Conservation (phyloP, 2,329 filamentous ascomycete species). For the Penicillium sp. region DNA sequence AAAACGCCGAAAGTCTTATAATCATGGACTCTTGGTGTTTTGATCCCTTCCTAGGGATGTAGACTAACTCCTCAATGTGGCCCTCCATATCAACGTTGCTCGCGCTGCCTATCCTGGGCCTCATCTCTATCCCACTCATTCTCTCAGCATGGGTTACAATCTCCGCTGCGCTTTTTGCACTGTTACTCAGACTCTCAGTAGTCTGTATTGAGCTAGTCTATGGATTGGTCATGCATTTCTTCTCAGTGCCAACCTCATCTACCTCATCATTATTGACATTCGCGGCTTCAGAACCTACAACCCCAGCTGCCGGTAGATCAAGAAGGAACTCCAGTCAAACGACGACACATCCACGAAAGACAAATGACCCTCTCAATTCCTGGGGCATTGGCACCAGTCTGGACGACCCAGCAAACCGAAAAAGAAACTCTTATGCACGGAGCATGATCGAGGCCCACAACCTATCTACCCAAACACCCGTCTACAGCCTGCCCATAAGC, state of each 20-base stretch:
- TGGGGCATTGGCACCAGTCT: slow-evolving; percentile 4
- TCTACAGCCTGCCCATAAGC: slow-evolving; percentile 29
- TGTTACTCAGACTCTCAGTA: slow-evolving; percentile 60
- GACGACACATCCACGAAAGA: slow-evolving; percentile 10
- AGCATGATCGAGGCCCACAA: slow-evolving; percentile 25
- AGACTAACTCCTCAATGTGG: slow-evolving; percentile 27
- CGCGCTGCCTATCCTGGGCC: slow-evolving; percentile 61
- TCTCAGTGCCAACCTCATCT: slow-evolving; percentile 40
- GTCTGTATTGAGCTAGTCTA: slow-evolving; percentile 64
- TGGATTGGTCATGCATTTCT: slow-evolving; percentile 57
- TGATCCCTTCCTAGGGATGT: not conserved
- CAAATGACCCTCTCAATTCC: slow-evolving; percentile 12
- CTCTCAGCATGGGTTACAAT: slow-evolving; percentile 65
- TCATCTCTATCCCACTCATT: slow-evolving; percentile 63
- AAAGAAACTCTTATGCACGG: slow-evolving; percentile 19
- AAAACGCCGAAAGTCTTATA: not conserved
- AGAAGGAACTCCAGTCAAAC: slow-evolving; percentile 30
- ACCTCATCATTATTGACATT: slow-evolving; percentile 33
- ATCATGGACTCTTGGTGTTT: not conserved
- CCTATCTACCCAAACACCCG: slow-evolving; percentile 14
- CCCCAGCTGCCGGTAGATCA: slow-evolving; percentile 22
- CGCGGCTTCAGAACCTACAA: slow-evolving; percentile 30
- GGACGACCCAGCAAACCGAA: slow-evolving; percentile 9
- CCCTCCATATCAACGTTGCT: slow-evolving; percentile 41
- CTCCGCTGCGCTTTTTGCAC: slow-evolving; percentile 59